These are phyloP conservation scores for Candida pseudoviswanathii DNA, from an alignment of 1,139 yeast genomes.

Conservation along the genomic window DNA sequence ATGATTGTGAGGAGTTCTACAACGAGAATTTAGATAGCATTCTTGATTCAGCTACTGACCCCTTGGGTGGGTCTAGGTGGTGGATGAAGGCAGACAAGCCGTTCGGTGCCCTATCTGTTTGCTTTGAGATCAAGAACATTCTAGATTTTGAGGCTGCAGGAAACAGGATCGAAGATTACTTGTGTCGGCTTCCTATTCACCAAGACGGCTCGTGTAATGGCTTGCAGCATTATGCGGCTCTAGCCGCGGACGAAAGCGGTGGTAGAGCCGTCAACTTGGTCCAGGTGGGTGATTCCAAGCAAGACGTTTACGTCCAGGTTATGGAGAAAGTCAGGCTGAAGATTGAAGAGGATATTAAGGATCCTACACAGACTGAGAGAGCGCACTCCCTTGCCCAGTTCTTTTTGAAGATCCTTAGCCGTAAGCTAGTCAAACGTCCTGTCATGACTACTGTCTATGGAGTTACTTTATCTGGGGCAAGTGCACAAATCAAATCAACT, in stretches of 20 bases:
- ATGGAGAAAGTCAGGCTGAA: slow-evolving; percentile 27
- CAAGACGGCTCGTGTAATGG: slow-evolving; percentile 54
- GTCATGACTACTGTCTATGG: slow-evolving; percentile 54
- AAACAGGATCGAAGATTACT: slow-evolving; percentile 23
- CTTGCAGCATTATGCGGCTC: slow-evolving; percentile 50
- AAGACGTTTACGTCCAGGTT: slow-evolving; percentile 42
- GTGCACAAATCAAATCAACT: slow-evolving; percentile 31
- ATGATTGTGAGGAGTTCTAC: slow-evolving; percentile 32
- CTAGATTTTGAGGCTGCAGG: slow-evolving; percentile 20
- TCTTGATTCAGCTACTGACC: slow-evolving; percentile 30
- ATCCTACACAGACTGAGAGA: not conserved
- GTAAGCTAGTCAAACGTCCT: slow-evolving; percentile 46
- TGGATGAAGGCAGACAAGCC: slow-evolving; percentile 46
- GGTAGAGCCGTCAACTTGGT: slow-evolving; percentile 42
- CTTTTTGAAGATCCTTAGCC: slow-evolving; percentile 23
- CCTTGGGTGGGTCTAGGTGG: slow-evolving; percentile 30
- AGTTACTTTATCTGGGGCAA: slow-evolving; percentile 43
- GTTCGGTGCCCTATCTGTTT: slow-evolving; percentile 41
- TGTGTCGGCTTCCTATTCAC: slow-evolving; percentile 42
- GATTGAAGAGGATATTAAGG: slow-evolving; percentile 17
- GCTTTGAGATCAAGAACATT: slow-evolving; percentile 34
- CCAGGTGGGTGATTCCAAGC: slow-evolving; percentile 22
- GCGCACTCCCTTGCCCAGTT: slow-evolving; percentile 15
- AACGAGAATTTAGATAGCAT: slow-evolving; percentile 25
- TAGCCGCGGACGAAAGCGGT: slow-evolving; percentile 39